Evolutionary conservation across 73 alveolate genomes (phyloP), one percentile per base, ranked within the genome.

Genomic region (Paramecium octaurelia): DNA sequence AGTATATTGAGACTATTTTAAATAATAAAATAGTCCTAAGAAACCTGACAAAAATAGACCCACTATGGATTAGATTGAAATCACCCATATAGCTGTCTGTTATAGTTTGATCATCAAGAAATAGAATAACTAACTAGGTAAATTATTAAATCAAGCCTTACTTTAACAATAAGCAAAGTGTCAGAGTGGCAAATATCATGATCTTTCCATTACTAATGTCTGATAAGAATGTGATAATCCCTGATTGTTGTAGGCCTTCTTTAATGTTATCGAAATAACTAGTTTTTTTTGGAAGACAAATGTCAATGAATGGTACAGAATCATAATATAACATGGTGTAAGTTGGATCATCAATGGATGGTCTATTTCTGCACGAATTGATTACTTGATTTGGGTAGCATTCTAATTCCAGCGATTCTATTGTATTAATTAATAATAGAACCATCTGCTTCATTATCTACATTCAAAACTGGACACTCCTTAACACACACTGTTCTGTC

Each of bases 341-440:
- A 14, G 31, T 43, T 11, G 87, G 87, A 35, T 73, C 87, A 20
- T 73, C 59, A 73, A 73, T 40, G 6, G 57, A 34, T 73, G 87
- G 87, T 73, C 87, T 73, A 73, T 73, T 73, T 36, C 59, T 40
- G 59, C 87, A 73, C 36, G 57, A 73, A 73, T 43, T 73, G 60
- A 73, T 73, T 16, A 73, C 29, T 34, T 20, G 5, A 73, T 73
- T 73, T 73, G 64, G 87, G 12, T 35, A 40, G 38, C 87, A 73
- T 73, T 73, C 36, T 18, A 73, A 73, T 21, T 34, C 57, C 31
- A 73, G 40, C 18, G 87, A 73, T 34, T 73, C 87, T 73, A 35
- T 6, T 5, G 12, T 38, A 73, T 73, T 35, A 12, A 16, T 73
- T 8, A 34, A 36, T 35, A 8, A 21, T 43, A 73, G 69, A 36